Evolutionary conservation across 2,329 filamentous ascomycete species (phyloP).

Genomic region (Arthrobotrys megalospora): DNA sequence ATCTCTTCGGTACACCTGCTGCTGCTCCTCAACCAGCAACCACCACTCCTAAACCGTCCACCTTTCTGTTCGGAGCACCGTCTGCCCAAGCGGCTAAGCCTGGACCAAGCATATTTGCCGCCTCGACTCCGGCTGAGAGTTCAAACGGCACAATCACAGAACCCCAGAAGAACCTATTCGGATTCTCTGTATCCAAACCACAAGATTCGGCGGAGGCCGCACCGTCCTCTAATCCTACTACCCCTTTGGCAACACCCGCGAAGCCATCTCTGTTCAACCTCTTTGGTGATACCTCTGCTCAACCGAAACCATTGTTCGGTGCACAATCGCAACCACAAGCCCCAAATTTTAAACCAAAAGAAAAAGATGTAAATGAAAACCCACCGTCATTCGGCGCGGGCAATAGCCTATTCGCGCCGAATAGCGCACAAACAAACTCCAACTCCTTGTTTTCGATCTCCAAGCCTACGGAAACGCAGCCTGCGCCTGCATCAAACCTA

Average conservation of each 20-base stretch:
- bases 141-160: slow-evolving; percentile 11
- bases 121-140: slow-evolving; percentile 8
- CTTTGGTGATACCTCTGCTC: slow-evolving; percentile 19
- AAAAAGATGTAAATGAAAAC: slow-evolving; percentile 7
- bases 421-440: neutral
- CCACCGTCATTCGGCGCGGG: neutral
- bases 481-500: neutral
- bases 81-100: slow-evolving; percentile 27
- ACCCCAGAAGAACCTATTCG: slow-evolving; percentile 25
- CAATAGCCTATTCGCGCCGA: neutral
- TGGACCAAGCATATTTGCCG: slow-evolving; percentile 19
- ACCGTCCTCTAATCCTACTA: slow-evolving; percentile 31
- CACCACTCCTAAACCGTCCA: slow-evolving; percentile 8
- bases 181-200: slow-evolving; percentile 23
- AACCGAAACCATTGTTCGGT: slow-evolving; percentile 34
- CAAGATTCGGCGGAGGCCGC: neutral
- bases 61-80: slow-evolving; percentile 26
- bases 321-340: neutral
- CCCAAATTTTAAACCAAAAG: neutral
- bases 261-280: slow-evolving; percentile 34
- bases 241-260: slow-evolving; percentile 34
- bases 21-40: neutral
- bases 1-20: slow-evolving; percentile 28
- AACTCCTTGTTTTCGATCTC: slow-evolving; percentile 19
- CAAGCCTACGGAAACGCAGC: neutral